Conservation (phyloP, 495 filamentous ascomycete genomes). For the Cercophora samala region DNA sequence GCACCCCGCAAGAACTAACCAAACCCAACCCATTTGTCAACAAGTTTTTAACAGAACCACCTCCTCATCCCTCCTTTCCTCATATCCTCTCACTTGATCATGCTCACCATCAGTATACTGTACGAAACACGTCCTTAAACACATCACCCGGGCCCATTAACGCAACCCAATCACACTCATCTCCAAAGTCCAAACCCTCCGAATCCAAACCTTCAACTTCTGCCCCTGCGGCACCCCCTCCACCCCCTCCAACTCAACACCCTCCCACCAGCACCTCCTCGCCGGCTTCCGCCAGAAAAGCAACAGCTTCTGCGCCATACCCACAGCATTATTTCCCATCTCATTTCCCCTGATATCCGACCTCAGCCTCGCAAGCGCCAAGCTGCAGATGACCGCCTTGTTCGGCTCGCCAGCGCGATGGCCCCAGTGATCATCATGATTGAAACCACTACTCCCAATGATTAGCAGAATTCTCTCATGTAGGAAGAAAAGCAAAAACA, state of each 20-base stretch:
- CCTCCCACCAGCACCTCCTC: constrained; percentile 98
- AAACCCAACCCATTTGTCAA: neutral
- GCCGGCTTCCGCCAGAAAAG: constrained; percentile 98
- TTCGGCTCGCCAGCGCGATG: constrained; percentile 94
- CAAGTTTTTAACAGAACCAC: neutral
- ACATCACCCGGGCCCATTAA: constrained; percentile 33
- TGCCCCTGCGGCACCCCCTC: constrained; percentile 76
- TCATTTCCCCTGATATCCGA: constrained; percentile 84
- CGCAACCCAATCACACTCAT: constrained; percentile 95
- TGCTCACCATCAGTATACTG: neutral
- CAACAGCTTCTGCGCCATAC: constrained; percentile 98
- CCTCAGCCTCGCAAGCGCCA: constrained; percentile 86
- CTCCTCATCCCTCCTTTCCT: neutral
- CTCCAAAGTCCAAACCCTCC: constrained; percentile 96
- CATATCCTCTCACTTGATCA: too few species aligned
- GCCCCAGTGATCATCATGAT: constrained; percentile 91
- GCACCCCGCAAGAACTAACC: neutral
- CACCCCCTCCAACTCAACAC: constrained; percentile 84
- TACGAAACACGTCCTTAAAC: neutral
- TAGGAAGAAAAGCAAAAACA: constrained; percentile 32
- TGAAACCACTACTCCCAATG: constrained; percentile 69
- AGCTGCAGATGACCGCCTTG: constrained; percentile 96
- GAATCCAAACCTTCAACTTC: constrained; percentile 94
- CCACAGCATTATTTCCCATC: constrained; percentile 74
- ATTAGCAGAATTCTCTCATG: constrained; percentile 7